phyloP scores from a whole-genome alignment of 164 flowering plant species.

The Cinnamomum micranthum region DNA sequence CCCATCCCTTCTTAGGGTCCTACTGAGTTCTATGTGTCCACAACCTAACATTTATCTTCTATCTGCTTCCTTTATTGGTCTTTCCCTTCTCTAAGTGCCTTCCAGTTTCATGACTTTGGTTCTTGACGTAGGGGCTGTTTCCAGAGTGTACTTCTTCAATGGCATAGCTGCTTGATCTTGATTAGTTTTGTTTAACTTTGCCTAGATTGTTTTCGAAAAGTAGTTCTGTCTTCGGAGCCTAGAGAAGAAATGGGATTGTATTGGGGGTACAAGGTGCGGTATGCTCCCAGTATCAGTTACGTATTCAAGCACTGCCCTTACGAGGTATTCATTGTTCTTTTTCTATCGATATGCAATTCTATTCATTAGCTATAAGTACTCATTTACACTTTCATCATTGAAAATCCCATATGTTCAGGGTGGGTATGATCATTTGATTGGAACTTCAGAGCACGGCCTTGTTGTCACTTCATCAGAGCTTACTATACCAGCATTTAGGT shows the following conservation, averaged over 20 bases:
- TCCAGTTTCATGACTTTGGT: too few species aligned
- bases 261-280: constrained; percentile 96
- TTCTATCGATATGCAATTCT: neutral
- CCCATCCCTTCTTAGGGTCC: too few species aligned
- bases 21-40: too few species aligned
- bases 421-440: constrained; percentile 82
- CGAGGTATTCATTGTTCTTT: constrained; percentile 43
- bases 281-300: constrained; percentile 76
- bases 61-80: too few species aligned
- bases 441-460: constrained; percentile 93
- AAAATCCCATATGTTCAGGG: constrained; percentile 40
- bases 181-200: neutral
- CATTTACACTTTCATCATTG: neutral
- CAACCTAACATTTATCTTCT: too few species aligned
- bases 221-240: constrained; percentile 69
- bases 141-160: too few species aligned
- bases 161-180: neutral
- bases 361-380: neutral
- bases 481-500: constrained; percentile 74
- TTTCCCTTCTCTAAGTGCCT: too few species aligned
- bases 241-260: constrained; percentile 72
- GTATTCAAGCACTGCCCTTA: constrained; percentile 64
- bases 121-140: too few species aligned
- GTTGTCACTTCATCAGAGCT: constrained; percentile 71
- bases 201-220: constrained; percentile 48